Evolutionary conservation across 2,329 filamentous ascomycete genomes (phyloP), one percentile per base, ranked within the genome.

Genomic region (Alternaria triticimaculans): DNA sequence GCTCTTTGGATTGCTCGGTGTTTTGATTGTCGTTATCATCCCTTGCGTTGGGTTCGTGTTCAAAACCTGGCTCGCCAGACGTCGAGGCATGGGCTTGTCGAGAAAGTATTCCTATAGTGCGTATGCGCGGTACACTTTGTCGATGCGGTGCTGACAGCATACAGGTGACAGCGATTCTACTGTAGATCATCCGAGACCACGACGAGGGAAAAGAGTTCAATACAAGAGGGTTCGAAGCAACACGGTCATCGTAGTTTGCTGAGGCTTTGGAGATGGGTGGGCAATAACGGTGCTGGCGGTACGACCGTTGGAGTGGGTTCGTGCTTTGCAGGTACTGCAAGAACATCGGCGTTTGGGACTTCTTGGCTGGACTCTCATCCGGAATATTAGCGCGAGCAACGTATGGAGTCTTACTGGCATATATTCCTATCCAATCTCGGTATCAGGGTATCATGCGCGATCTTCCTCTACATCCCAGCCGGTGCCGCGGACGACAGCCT

Each of bases 401-500:
- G 25, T 25, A 25, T 37, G 15, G 28, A 23, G 12, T 21, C 20
- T 41, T 41, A 37, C 30, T 23, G 15, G 30, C 15, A 43, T 43
- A 8, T 12, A 28, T 28, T 23, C 14, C 14, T 53, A 53, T 53
- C 30, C 30, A 5, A 41, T 14, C 30, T 18, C 20, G 9, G 9
- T 33, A 51, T 25, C 14, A 45, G 66, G 63, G 60, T 65, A 70
- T 70, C 56, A 55, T 65, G n/a, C 26, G 21, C 21, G 6, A 15
- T 12, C 5, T n/a, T 21, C 11, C n/a, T 20, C 62, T 57, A 78
- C 37, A 67, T 68, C 26, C 76, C 77, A 54, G 80, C 80, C 14
- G 86, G 83, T 66, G 85, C 84, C 21, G 85, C 86, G 5, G 86
- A 86, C 56, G 82, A 84, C 61, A 90, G 73, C 72, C 87, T 87